Evolutionary conservation across 768 basidiomycete genomes (phyloP).

Genomic region (Hericium rajendrae): DNA sequence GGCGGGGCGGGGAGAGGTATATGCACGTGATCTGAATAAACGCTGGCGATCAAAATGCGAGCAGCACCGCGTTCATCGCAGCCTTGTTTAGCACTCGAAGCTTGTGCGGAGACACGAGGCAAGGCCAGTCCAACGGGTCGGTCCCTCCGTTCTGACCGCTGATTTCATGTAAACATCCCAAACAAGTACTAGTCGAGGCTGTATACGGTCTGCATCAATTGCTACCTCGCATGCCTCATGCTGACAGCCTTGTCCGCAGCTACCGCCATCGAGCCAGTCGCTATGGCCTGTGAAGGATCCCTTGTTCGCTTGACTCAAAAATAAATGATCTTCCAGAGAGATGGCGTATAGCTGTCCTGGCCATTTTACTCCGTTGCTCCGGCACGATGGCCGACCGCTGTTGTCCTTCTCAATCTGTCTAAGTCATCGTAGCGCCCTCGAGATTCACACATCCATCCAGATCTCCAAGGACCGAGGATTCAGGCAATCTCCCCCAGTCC

Average conservation of each 20-base stretch:
- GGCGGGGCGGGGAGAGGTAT: too few species aligned
- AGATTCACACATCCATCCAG: not conserved
- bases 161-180: conserved; percentile 12
- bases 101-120: too few species aligned
- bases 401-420: not conserved
- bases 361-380: too few species aligned
- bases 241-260: not conserved
- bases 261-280: not conserved
- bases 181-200: not conserved
- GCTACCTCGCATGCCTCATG: not conserved
- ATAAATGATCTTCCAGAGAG: too few species aligned
- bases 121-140: conserved; percentile 5
- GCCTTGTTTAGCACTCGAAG: too few species aligned
- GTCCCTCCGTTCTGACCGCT: conserved; percentile 11
- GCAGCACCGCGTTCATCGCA: too few species aligned
- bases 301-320: too few species aligned
- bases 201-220: not conserved
- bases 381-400: not conserved
- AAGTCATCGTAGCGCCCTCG: not conserved
- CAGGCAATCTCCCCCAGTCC: not conserved
- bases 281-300: not conserved
- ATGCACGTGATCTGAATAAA: too few species aligned
- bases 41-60: too few species aligned
- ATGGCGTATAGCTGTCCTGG: too few species aligned
- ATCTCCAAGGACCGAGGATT: not conserved